These are phyloP conservation scores for Thalassiosira allenii DNA, from an alignment of 352 stramenopile species.

Conservation along the genomic window DNA sequence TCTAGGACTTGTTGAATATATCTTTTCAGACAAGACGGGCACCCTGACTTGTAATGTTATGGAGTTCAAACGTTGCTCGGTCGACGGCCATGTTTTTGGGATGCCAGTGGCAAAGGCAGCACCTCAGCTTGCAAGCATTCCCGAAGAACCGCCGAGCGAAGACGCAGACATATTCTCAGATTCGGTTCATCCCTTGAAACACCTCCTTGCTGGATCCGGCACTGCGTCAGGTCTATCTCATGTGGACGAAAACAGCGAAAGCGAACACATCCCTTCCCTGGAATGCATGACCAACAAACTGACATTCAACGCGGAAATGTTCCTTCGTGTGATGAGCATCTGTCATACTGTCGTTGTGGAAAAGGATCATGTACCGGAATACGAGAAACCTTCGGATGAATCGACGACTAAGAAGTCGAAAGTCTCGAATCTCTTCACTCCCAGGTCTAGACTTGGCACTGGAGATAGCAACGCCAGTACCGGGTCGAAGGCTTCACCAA, in stretches of 20 bases:
- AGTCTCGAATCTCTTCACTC: background rate
- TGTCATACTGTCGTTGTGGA: slow-evolving; percentile 98
- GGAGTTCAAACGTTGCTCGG: slow-evolving; percentile 97
- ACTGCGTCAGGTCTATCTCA: background rate
- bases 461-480: slow-evolving; percentile 23
- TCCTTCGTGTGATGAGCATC: slow-evolving; percentile 87
- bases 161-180: slow-evolving; percentile 31
- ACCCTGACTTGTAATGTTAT: slow-evolving; percentile 99
- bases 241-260: slow-evolving; percentile 21
- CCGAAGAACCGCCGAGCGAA: background rate
- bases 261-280: background rate
- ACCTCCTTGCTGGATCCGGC: slow-evolving; percentile 66
- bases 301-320: slow-evolving; percentile 87
- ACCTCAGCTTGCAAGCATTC: slow-evolving; percentile 24
- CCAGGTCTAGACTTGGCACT: slow-evolving; percentile 11
- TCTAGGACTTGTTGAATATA: slow-evolving; percentile 96
- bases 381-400: background rate
- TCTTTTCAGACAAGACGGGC: slow-evolving; percentile 99
- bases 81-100: slow-evolving; percentile 92
- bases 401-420: background rate
- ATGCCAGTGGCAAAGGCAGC: slow-evolving; percentile 81
- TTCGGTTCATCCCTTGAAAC: slow-evolving; percentile 71
- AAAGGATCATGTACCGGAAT: slow-evolving; percentile 80
- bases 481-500: slow-evolving; percentile 11
- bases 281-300: slow-evolving; percentile 41